Percentiles rank a stretch among this genome's conserved stretches.
phyloP scores from a whole-genome alignment of 2,329 filamentous ascomycete species.

The Botryotinia calthae region DNA sequence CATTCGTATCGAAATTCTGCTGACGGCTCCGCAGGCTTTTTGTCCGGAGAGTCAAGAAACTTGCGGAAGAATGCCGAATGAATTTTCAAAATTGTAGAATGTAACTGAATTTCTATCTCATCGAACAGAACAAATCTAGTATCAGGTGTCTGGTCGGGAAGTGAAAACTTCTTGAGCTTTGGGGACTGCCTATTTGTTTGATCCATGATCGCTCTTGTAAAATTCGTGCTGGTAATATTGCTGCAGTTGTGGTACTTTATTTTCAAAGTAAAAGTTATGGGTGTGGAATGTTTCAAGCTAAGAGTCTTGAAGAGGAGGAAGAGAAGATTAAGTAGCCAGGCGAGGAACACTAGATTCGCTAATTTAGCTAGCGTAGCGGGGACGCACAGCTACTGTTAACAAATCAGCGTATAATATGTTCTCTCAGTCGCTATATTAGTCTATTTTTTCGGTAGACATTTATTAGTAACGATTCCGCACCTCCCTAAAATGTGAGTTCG shows the following conservation, averaged over 20 bases:
- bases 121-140: background rate
- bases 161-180: background rate
- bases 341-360: background rate
- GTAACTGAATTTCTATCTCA: background rate
- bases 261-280: background rate
- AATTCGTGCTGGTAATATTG: no score
- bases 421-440: background rate
- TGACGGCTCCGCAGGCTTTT: background rate
- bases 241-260: no score
- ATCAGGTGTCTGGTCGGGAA: background rate
- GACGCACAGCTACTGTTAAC: background rate
- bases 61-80: background rate
- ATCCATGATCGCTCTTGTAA: background rate
- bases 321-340: background rate
- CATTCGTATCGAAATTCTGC: constrained; percentile 23
- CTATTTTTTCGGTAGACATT: background rate
- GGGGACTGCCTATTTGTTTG: background rate
- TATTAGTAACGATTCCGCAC: background rate
- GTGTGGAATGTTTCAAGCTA: background rate
- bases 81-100: background rate
- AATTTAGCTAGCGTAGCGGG: no score
- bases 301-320: no score
- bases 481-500: background rate
- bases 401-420: background rate
- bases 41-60: constrained; percentile 7